Evolutionary conservation across 352 stramenopile species (phyloP), one percentile per base, ranked within the genome.

Genomic region (Phytophthora cryptogea): DNA sequence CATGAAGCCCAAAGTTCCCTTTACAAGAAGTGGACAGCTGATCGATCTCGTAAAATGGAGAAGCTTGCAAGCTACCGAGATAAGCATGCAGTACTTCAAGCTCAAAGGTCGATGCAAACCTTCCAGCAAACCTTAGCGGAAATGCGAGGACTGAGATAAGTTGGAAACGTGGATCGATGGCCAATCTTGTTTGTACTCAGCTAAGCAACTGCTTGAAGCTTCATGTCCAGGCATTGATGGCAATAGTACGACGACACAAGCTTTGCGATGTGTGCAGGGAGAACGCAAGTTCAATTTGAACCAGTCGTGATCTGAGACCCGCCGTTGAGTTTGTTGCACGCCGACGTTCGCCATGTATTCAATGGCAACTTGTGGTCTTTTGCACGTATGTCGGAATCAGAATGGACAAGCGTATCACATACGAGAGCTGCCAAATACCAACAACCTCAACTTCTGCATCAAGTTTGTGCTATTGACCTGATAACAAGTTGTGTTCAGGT

Each of bases 61-160:
- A 43, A 63, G 14, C 27, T 74, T 23, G 53, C 57, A 39, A 57
- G 17, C 17, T 62, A 63, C 11, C 50, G 48, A 42, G 50, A 70
- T 50, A 41, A 64, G 5, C 52, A 64, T 7, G 33, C 48, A 2
- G 43, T 68, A 5, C 44, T 51, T 16, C 36, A 70, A 16, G 76
- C 74, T 8, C 74, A 86, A 27, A 58, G 74, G 26, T 86, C 77
- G 3, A 84, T 82, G 74, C 37, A 72, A 47, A 44, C 42, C 3
- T 81, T 85, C 44, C 73, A 85, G 17, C 20, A 80, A 46, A 56
- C 59, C 0, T 58, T 87, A 4, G 59, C 56, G 10, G 53, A 67
- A 16, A 32, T 76, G 9, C 64, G 41, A 55, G 35, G 51, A 28
- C 52, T 63, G 28, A 37, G 43, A 41, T 58, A 66, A 48, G 5